Conservation (phyloP, 2,329 filamentous ascomycete species). For the Fusarium nisikadoi region DNA sequence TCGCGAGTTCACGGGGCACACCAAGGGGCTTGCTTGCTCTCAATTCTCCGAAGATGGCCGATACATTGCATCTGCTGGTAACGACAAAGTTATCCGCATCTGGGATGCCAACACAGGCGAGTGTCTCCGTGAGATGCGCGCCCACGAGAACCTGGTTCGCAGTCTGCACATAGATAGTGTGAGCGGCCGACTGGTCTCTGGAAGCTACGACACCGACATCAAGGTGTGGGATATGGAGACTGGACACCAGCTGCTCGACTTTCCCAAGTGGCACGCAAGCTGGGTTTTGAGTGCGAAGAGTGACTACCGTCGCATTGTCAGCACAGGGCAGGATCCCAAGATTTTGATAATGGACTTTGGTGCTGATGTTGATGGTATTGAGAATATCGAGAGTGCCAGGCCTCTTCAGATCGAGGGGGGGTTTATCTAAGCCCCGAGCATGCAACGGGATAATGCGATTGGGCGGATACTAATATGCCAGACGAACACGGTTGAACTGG, state of each 20-base stretch:
- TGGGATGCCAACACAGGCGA: conserved; percentile 94
- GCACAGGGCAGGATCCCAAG: conserved; percentile 92
- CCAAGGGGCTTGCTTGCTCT: conserved; percentile 92
- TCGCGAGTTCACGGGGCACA: conserved; percentile 89
- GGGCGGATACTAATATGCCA: conserved; percentile 16
- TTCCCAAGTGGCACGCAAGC: conserved; percentile 94
- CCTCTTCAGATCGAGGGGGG: conserved; percentile 27
- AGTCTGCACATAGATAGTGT: conserved; percentile 90
- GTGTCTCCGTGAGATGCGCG: conserved; percentile 81
- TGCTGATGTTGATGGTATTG: conserved; percentile 66
- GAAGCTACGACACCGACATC: conserved; percentile 94
- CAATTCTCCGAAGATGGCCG: conserved; percentile 97
- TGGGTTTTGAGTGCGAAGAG: conserved; percentile 98
- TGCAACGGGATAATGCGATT: not conserved
- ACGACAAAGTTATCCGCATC: conserved; percentile 94
- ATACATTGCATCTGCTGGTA: conserved; percentile 92
- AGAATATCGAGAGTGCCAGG: conserved; percentile 63
- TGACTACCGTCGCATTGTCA: conserved; percentile 93
- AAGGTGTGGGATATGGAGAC: conserved; percentile 92
- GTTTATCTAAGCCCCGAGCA: conserved; percentile 40
- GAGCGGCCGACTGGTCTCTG: conserved; percentile 87
- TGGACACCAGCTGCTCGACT: conserved; percentile 81
- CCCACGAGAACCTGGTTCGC: conserved; percentile 87
- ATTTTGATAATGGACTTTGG: conserved; percentile 96
- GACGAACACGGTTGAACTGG: conserved; percentile 12